Base-by-base conservation (phyloP, 495 filamentous ascomycete species). In the Hyaloscypha bicolor region DNA sequence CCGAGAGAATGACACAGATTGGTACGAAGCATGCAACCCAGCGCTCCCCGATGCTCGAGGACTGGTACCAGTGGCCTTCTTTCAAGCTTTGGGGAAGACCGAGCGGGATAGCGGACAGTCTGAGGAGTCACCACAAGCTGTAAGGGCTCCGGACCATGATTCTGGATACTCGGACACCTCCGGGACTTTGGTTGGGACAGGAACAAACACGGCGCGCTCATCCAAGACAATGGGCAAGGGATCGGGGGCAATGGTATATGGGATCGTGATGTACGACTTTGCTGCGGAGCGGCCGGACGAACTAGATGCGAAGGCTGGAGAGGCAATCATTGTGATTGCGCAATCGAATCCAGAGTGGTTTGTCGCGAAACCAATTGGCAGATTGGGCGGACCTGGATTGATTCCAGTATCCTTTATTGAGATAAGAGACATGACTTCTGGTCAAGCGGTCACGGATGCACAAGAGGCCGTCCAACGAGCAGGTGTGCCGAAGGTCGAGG, bases 311-410 rank as follows among this genome's bases (percentile, higher is more conserved):
- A 96, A 95, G 76, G 88, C 90, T 56, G 96, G 95, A 64, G 95
- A 99, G 77, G 91, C 93, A 42, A 97, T 99, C 73, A 97, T 99
- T 64, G 93, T 98, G 32, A 98, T 98, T 75, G 95, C 95, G 48
- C 95, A 97, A 77, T 98, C 95, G n/a, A 97, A 98, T 72, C 93
- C 94, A 42, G 95, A 99, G 76, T 99, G 95, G 95, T 99, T 97
- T 73, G 95, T 99, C 72, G 96, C 96, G 19, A 99, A 99, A 79
- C 96, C 95, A 8, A 99, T 98, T 73, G 93, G 94, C 62, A 85
- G 96, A 70, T 83, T 98, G 25, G 95, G 95, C 29, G 95, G 95
- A 12, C 95, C 95, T 1, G 95, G 95, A 35, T 79, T 99, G 70
- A 98, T 99, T 74, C 95, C 95, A 25, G 96, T 97, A 45, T 96